Evolutionary conservation across 768 basidiomycete species (phyloP).

Genomic region (Termitomyces sp.): DNA sequence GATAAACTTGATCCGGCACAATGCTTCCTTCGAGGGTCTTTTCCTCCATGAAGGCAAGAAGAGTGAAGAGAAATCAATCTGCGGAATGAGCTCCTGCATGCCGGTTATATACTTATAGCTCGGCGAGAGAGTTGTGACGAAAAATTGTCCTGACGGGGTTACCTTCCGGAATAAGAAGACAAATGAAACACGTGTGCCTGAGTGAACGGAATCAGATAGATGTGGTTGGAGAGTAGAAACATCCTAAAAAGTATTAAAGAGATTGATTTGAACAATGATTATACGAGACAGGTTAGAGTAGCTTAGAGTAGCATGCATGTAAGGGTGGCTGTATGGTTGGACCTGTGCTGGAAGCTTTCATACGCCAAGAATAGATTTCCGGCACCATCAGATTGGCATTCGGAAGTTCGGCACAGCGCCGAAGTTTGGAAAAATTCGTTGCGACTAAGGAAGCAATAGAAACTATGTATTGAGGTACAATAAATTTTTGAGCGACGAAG

Average conservation of each 20-base stretch:
- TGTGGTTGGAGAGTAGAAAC: not conserved
- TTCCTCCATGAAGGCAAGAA: conserved; percentile 13
- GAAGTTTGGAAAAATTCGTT: not conserved
- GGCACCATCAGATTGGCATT: not conserved
- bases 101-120: conserved; percentile 13
- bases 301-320: not conserved
- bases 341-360: not conserved
- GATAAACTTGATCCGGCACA: conserved; percentile 29
- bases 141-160: conserved; percentile 8
- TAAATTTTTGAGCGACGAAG: too few relatives aligned
- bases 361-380: not conserved
- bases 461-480: too few relatives aligned
- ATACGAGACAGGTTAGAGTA: not conserved
- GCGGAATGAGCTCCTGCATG: conserved; percentile 6
- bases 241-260: not conserved
- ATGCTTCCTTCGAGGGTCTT: conserved; percentile 13
- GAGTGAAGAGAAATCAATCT: conserved; percentile 9
- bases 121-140: conserved; percentile 12
- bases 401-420: not conserved
- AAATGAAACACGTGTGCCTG: conserved; percentile 4
- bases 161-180: conserved; percentile 12
- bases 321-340: not conserved
- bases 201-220: not conserved
- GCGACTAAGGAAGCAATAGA: too few relatives aligned
- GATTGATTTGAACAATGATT: not conserved